Conservation (phyloP, 2,329 filamentous ascomycete species). For the Orbilia quercus region DNA sequence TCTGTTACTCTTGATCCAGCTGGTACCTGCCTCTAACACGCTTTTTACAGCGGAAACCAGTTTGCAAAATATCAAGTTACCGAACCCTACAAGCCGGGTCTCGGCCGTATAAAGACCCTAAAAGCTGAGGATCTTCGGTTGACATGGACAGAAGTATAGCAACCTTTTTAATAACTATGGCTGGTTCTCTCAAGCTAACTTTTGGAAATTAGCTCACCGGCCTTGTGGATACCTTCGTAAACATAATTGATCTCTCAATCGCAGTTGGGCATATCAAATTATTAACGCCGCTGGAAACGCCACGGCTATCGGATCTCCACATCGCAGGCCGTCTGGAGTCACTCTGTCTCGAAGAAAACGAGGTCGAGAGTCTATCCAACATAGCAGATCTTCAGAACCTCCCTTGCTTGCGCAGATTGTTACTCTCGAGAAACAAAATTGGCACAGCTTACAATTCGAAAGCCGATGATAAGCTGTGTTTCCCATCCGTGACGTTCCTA, state of each 20-base stretch:
- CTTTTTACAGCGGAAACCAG: conserved; percentile 40
- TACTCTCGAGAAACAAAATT: conserved; percentile 83
- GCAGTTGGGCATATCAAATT: conserved; percentile 32
- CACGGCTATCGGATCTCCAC: conserved; percentile 43
- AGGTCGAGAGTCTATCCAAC: conserved; percentile 71
- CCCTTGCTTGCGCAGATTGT: conserved; percentile 69
- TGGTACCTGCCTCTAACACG: conserved; percentile 5
- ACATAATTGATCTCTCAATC: conserved; percentile 46
- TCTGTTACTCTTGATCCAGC: background rate
- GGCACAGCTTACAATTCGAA: conserved; percentile 62
- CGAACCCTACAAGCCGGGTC: conserved; percentile 39
- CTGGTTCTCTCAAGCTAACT: conserved; percentile 13
- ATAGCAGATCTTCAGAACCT: conserved; percentile 69
- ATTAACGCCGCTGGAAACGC: conserved; percentile 17
- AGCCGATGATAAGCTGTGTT: conserved; percentile 64
- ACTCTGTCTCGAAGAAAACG: conserved; percentile 78
- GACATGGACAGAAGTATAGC: conserved; percentile 47
- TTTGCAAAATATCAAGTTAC: conserved; percentile 24
- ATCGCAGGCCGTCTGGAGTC: conserved; percentile 61
- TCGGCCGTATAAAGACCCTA: conserved; percentile 50
- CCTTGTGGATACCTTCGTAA: conserved; percentile 39
- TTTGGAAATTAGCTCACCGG: background rate
- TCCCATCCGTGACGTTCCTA: conserved; percentile 72
- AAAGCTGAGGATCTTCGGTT: conserved; percentile 44
- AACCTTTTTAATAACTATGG: conserved; percentile 10